These are phyloP conservation scores for Cyberlindnera maritima DNA, from an alignment of 805 yeast species.

Conservation along the genomic window DNA sequence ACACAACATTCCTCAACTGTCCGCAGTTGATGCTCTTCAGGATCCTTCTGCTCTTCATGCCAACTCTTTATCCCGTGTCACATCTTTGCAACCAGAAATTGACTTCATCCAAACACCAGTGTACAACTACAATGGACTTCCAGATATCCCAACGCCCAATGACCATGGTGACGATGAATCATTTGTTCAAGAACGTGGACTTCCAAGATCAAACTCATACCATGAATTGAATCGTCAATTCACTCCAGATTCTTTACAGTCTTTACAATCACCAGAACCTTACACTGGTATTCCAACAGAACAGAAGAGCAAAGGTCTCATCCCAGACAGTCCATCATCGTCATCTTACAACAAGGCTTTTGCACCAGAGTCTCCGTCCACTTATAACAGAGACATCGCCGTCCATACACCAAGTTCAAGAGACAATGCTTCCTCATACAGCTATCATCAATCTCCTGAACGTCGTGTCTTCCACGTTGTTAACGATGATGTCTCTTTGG, in stretches of 20 bases:
- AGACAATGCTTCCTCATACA: conserved; percentile 11
- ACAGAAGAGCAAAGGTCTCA: neutral
- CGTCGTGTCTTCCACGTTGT: conserved; percentile 11
- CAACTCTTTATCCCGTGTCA: neutral
- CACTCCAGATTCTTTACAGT: neutral
- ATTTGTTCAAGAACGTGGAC: neutral
- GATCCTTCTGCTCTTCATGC: neutral
- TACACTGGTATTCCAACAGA: neutral
- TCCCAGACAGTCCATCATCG: neutral
- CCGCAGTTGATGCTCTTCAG: neutral
- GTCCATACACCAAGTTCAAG: neutral
- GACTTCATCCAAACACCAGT: conserved; percentile 7
- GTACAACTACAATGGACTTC: neutral
- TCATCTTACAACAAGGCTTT: neutral
- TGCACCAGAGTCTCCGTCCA: neutral
- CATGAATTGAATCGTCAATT: conserved; percentile 4
- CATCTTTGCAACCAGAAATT: conserved; percentile 11
- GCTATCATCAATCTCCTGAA: conserved; percentile 11
- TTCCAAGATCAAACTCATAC: conserved; percentile 6
- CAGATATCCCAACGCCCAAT: neutral
- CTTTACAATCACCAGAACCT: neutral
- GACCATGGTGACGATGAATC: neutral
- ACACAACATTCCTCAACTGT: neutral
- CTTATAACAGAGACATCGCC: neutral
- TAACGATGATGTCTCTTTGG: conserved; percentile 10